Conservation (phyloP, 1,284 basidiomycete species). For the Malassezia vespertilionis region DNA sequence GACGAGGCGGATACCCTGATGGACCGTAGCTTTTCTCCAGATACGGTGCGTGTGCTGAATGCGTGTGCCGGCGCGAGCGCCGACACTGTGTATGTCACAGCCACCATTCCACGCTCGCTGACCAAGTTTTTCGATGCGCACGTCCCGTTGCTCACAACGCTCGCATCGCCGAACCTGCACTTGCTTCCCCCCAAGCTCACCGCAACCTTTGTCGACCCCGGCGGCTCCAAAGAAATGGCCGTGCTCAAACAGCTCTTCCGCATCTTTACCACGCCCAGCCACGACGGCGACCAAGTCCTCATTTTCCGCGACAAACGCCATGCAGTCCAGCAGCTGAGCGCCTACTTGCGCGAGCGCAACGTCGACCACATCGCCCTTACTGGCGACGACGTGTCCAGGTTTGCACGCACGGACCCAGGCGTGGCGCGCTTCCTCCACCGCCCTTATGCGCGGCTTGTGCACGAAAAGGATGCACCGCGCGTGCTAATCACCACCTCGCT, state of each 20-base stretch:
- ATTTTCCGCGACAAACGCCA: constrained; percentile 68
- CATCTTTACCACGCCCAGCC: constrained; percentile 64
- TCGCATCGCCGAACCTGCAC: constrained; percentile 69
- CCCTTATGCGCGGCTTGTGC: background rate
- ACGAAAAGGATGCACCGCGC: constrained; percentile 29
- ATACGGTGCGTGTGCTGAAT: constrained; percentile 6
- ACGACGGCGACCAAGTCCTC: constrained; percentile 54
- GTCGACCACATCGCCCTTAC: constrained; percentile 49
- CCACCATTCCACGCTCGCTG: constrained; percentile 70
- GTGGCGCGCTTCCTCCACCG: constrained; percentile 12
- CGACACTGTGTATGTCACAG: constrained; percentile 62
- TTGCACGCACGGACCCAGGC: constrained; percentile 9
- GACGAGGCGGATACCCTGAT: constrained; percentile 89
- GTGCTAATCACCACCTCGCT: constrained; percentile 78
- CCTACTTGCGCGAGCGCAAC: constrained; percentile 56
- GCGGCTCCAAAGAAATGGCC: constrained; percentile 64
- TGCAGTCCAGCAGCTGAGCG: constrained; percentile 57
- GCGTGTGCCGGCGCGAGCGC: background rate
- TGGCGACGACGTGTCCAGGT: constrained; percentile 8
- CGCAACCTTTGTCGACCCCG: constrained; percentile 60
- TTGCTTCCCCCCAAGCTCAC: constrained; percentile 60
- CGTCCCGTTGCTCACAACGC: constrained; percentile 57
- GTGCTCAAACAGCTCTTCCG: constrained; percentile 62
- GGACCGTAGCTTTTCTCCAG: constrained; percentile 52
- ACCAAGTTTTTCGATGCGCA: constrained; percentile 57